Base-by-base conservation (phyloP, 495 filamentous ascomycete species). In the Clohesyomyces aquaticus region DNA sequence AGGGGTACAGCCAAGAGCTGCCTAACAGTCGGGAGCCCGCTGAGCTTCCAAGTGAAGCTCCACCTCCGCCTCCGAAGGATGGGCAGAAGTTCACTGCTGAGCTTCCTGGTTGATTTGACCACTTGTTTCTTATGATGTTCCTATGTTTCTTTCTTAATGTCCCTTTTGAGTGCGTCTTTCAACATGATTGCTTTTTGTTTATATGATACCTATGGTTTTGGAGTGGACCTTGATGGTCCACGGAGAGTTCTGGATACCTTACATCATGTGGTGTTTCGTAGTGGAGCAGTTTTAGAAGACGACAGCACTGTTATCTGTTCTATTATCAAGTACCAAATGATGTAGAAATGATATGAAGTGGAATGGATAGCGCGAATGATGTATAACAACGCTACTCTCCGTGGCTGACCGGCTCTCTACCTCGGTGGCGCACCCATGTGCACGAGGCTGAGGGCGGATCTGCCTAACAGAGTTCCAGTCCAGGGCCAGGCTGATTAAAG, bases 41-140 rank as follows among this genome's bases (percentile, higher is more conserved):
- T 6, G 62, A 59, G 38, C 55, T 65, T 10, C 55, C 55, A 9
- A 23, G 21, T 50, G 52, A 65, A 22, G 62, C 18, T 26, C 54
- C 55, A 22, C 28, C 28, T 1, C 53, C 51, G 8, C 54, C 54
- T 29, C 55, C 62, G 11, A 65, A 65, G 23, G 62, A 59, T 25
- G 45, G 25, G 9, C 42, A 51, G 19, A 51, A 28, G 12, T 66
- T 46, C 35, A 21, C 49, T 26, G 63, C 57, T 41, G 63, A 66
- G 29, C 63, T 66, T 18, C 63, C 63, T 2, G 49, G 26, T 14
- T 66, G 46, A 50, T 14, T 41, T 4, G 8, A 8, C 21, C 8
- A 4, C 21, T 18, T 47, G 6, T 47, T n/a, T 6, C 43, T n/a
- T 8, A 14, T n/a, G 12, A 3, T 8, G 21, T 12, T 57, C 29